phyloP scores from a whole-genome alignment of 768 basidiomycete species.

The Gloeostereum incarnatum region DNA sequence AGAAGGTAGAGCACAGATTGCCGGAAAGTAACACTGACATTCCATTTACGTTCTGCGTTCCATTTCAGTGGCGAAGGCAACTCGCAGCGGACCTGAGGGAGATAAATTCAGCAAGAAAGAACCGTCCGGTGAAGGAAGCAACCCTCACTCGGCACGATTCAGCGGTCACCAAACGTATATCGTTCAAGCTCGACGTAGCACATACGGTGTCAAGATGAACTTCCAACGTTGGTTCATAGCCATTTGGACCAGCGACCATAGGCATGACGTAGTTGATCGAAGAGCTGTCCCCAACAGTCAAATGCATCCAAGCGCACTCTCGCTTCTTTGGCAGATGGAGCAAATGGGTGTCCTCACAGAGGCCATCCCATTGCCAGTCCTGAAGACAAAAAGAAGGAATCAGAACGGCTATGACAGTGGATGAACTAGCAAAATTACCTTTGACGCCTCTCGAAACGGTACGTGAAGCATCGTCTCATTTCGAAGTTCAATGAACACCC shows the following conservation, averaged over 20 bases:
- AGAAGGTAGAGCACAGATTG: conserved; percentile 71
- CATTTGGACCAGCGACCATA: conserved; percentile 62
- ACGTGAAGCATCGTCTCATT: conserved; percentile 71
- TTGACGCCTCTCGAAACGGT: conserved; percentile 90
- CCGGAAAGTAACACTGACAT: conserved; percentile 59
- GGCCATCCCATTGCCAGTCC: conserved; percentile 93
- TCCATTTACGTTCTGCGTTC: conserved; percentile 78
- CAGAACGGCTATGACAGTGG: conserved; percentile 1
- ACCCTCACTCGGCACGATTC: conserved; percentile 72
- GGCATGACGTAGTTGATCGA: conserved; percentile 81
- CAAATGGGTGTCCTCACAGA: conserved; percentile 32
- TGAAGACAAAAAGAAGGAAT: conserved; percentile 15
- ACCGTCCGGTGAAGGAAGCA: not conserved
- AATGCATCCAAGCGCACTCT: conserved; percentile 63
- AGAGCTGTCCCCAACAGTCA: conserved; percentile 72
- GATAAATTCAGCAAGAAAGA: conserved; percentile 5
- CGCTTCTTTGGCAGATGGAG: conserved; percentile 44
- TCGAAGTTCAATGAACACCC: conserved; percentile 72
- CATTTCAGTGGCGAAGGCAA: conserved; percentile 78
- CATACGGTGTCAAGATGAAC: conserved; percentile 74
- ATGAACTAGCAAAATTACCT: conserved; percentile 31
- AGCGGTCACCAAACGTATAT: conserved; percentile 68
- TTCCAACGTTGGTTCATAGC: conserved; percentile 75
- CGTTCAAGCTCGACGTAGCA: conserved; percentile 81
- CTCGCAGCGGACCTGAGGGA: conserved; percentile 54